These are phyloP conservation scores for Calonectria henricotiae DNA, from an alignment of 2,329 filamentous ascomycete species.

Conservation along the genomic window DNA sequence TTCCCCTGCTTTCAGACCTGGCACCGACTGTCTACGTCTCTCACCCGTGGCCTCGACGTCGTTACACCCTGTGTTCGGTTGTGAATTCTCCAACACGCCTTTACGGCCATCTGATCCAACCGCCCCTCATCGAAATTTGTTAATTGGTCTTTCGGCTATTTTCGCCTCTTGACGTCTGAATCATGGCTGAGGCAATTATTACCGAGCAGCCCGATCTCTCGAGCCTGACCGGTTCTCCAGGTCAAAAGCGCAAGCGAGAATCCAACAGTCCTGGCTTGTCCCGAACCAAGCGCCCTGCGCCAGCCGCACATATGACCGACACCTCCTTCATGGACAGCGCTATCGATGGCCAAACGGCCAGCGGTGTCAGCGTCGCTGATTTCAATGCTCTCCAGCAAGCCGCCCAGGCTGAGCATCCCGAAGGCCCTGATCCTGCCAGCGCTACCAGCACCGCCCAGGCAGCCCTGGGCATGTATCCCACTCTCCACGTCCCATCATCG, in stretches of 20 bases:
- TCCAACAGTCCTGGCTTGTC: constrained; percentile 67
- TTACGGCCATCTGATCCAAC: constrained; percentile 38
- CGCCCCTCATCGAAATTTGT: constrained; percentile 20
- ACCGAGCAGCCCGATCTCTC: constrained; percentile 67
- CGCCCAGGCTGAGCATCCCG: constrained; percentile 64
- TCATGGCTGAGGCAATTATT: constrained; percentile 67
- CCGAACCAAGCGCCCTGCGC: constrained; percentile 67
- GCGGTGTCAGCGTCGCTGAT: constrained; percentile 68
- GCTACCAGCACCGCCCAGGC: constrained; percentile 75
- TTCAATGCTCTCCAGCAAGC: constrained; percentile 73
- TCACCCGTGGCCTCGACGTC: constrained; percentile 48
- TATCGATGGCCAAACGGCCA: constrained; percentile 63
- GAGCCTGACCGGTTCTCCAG: constrained; percentile 61
- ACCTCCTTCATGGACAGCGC: constrained; percentile 71
- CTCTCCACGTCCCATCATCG: constrained; percentile 71
- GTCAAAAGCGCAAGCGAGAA: constrained; percentile 72
- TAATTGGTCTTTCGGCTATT: constrained; percentile 23
- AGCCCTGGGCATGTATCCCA: constrained; percentile 74
- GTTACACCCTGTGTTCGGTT: constrained; percentile 38
- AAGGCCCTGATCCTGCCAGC: constrained; percentile 67
- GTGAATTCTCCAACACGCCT: constrained; percentile 34
- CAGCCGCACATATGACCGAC: constrained; percentile 65
- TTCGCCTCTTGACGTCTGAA: constrained; percentile 32
- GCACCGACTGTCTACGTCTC: constrained; percentile 45
- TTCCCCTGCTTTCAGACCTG: constrained; percentile 45